Percentiles rank a stretch among this genome's conserved stretches.
Evolutionary conservation across 352 stramenopile species (phyloP).

Genomic region (Aphanomyces astaci): DNA sequence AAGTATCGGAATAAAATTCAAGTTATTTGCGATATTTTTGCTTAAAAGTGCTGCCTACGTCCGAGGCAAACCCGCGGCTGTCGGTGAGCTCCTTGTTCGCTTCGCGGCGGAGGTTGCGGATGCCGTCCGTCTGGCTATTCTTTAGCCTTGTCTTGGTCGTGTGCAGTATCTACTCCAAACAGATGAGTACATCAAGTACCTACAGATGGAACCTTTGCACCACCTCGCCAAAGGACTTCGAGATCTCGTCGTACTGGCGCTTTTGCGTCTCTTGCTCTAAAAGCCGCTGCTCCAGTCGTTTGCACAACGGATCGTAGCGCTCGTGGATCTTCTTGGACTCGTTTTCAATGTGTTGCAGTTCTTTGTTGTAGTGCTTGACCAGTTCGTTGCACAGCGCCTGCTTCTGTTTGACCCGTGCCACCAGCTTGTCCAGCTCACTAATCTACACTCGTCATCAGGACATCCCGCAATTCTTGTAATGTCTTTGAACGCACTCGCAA

Average conservation of each 20-base stretch:
- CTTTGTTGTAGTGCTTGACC: constrained; percentile 35
- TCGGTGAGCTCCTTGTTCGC: constrained; percentile 40
- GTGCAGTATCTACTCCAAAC: constrained; percentile 42
- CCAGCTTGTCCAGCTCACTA: constrained; percentile 60
- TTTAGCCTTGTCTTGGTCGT: constrained; percentile 52
- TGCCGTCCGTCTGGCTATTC: constrained; percentile 43
- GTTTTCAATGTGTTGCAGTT: constrained; percentile 54
- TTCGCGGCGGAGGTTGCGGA: constrained; percentile 55
- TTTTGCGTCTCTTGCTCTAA: constrained; percentile 41
- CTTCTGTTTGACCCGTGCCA: constrained; percentile 56
- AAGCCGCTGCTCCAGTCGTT: constrained; percentile 45
- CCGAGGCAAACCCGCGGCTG: constrained; percentile 46
- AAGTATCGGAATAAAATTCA: too few species aligned
- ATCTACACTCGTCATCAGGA: constrained; percentile 33
- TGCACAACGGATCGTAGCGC: constrained; percentile 50
- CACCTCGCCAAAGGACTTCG: constrained; percentile 50
- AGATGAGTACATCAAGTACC: too few species aligned
- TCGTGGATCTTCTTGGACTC: constrained; percentile 59
- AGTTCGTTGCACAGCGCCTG: constrained; percentile 47
- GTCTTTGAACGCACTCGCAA: constrained; percentile 35
- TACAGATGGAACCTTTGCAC: too few species aligned
- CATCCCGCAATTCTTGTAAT: background rate
- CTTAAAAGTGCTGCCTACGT: constrained; percentile 53
- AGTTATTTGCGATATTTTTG: constrained; percentile 29
- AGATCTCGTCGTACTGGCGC: constrained; percentile 37